These are phyloP conservation scores for Huiozyma sinensis DNA, from an alignment of 805 yeast species.

Conservation along the genomic window DNA sequence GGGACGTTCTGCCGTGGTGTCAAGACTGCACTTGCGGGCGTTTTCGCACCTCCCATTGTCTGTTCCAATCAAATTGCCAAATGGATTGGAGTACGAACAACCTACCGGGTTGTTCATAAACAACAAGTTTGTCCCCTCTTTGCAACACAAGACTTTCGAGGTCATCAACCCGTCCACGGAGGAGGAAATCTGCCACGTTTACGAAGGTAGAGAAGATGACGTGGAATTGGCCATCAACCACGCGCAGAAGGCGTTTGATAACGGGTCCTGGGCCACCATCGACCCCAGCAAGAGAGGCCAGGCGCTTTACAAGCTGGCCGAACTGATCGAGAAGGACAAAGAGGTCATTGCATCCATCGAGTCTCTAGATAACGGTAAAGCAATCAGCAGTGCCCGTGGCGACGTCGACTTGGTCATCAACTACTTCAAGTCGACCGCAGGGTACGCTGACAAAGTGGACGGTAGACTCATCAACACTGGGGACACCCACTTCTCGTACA, in stretches of 20 bases:
- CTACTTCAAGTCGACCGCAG: conserved; percentile 76
- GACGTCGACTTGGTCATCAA: conserved; percentile 64
- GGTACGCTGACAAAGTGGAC: conserved; percentile 60
- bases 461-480: conserved; percentile 56
- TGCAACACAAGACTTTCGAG: conserved; percentile 47
- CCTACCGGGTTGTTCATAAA: conserved; percentile 72
- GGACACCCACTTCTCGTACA: conserved; percentile 47
- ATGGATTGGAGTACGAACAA: conserved; percentile 59
- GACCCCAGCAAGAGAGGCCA: conserved; percentile 58
- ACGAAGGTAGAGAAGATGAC: conserved; percentile 61
- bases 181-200: conserved; percentile 53
- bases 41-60: conserved; percentile 32
- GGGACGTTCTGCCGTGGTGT: neutral
- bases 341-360: conserved; percentile 73
- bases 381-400: conserved; percentile 57
- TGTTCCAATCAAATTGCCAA: conserved; percentile 50
- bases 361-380: conserved; percentile 83
- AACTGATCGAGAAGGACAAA: conserved; percentile 60
- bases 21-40: conserved; percentile 6
- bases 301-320: conserved; percentile 61
- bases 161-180: conserved; percentile 61
- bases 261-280: conserved; percentile 50
- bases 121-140: conserved; percentile 56
- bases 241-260: conserved; percentile 65
- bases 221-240: conserved; percentile 78